These are phyloP conservation scores for Cucurbita argyrosperma DNA, from an alignment of 306 rosid species.

Conservation along the genomic window DNA sequence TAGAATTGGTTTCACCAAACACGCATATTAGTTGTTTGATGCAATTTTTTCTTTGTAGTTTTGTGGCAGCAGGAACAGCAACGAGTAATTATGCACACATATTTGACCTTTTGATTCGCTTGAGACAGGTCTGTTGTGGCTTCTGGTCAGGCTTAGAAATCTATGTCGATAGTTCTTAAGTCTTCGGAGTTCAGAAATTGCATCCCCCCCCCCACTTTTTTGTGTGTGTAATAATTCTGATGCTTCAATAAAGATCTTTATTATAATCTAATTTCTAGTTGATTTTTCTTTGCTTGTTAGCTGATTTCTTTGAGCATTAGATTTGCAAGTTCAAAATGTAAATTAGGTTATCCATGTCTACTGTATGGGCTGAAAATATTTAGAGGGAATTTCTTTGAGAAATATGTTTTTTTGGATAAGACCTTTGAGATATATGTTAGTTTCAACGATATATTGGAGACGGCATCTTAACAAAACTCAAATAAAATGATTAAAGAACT, in stretches of 20 bases:
- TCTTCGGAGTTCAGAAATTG: not conserved
- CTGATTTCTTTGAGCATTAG: not conserved
- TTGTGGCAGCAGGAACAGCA: slow-evolving; percentile 49
- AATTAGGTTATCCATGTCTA: too few relatives aligned
- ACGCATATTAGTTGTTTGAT: not conserved
- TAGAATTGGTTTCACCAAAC: not conserved
- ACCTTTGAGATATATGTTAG: too few relatives aligned
- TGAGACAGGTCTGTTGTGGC: slow-evolving; percentile 63
- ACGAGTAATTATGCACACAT: slow-evolving; percentile 77
- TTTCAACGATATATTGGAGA: not conserved
- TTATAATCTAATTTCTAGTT: too few relatives aligned
- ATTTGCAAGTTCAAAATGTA: not conserved
- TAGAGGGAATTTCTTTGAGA: too few relatives aligned
- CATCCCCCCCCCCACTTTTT: too few relatives aligned
- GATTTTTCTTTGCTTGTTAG: too few relatives aligned
- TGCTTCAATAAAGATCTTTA: too few relatives aligned
- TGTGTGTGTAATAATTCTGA: too few relatives aligned
- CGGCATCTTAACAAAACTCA: not conserved
- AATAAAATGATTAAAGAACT: not conserved
- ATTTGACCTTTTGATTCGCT: slow-evolving; percentile 84
- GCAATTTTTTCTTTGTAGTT: slow-evolving; percentile 33
- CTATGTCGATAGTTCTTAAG: not conserved
- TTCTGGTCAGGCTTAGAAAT: not conserved
- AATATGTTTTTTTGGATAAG: too few relatives aligned
- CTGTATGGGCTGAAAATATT: too few relatives aligned